phyloP scores from a whole-genome alignment of 345 rosid species.

The Syzygium grande region DNA sequence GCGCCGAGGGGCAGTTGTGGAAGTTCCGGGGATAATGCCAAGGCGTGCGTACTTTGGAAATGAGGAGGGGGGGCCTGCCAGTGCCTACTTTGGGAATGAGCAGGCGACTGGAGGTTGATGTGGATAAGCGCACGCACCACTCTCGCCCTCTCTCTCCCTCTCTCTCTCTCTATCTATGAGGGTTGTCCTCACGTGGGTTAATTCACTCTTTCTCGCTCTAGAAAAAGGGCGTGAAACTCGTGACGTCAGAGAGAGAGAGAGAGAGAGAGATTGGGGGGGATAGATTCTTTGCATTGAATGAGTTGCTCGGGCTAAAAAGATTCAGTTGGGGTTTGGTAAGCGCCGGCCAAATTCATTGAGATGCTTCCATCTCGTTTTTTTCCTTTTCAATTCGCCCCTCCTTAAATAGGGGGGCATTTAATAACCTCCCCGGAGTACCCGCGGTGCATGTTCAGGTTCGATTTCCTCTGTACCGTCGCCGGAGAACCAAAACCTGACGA shows the following conservation, averaged over 20 bases:
- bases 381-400: not conserved
- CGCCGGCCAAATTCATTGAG: not conserved
- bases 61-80: slow-evolving; percentile 12
- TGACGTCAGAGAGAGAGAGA: not conserved
- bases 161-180: not conserved
- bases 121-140: slow-evolving; percentile 9
- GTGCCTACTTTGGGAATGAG: slow-evolving; percentile 13
- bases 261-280: not conserved
- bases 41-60: slow-evolving; percentile 2
- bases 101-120: slow-evolving; percentile 7
- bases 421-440: not conserved
- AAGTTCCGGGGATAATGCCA: not conserved
- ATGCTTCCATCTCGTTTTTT: not conserved
- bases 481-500: too few relatives aligned
- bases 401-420: not conserved
- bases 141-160: not conserved
- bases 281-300: not conserved
- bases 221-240: not conserved
- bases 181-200: not conserved
- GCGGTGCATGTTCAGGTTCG: too few relatives aligned
- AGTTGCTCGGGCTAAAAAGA: not conserved
- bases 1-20: not conserved
- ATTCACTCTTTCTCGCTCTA: not conserved
- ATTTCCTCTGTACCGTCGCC: too few relatives aligned
- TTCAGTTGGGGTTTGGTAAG: not conserved